These are phyloP conservation scores for Ceratobasidium sp. DNA, from an alignment of 1,284 basidiomycete genomes.

Conservation along the genomic window DNA sequence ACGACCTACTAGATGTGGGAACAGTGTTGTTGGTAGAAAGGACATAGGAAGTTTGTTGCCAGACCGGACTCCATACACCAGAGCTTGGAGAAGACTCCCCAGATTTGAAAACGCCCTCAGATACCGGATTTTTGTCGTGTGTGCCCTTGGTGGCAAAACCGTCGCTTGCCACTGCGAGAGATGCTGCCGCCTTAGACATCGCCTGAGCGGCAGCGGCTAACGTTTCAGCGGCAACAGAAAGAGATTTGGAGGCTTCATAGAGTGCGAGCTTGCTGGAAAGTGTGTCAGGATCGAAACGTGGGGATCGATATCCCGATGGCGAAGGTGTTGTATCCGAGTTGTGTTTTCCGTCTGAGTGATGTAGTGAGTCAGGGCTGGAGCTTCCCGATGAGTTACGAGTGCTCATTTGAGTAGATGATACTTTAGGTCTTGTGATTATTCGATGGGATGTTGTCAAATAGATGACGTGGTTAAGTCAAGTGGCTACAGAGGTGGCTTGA, in stretches of 20 bases:
- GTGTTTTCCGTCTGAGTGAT: neutral
- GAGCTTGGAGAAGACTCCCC: neutral
- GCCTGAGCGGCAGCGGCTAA: slow-evolving; percentile 25
- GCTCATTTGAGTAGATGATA: neutral
- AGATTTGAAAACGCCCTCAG: neutral
- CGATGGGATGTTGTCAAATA: neutral
- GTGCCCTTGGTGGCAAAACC: neutral
- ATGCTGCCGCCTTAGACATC: slow-evolving; percentile 32
- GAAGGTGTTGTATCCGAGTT: slow-evolving; percentile 41
- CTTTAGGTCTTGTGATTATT: neutral
- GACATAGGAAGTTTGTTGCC: slow-evolving; percentile 17
- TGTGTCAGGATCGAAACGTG: neutral
- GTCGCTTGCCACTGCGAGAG: slow-evolving; percentile 7
- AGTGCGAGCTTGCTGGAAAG: slow-evolving; percentile 15
- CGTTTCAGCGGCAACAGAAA: slow-evolving; percentile 5
- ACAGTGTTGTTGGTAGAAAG: too few species aligned
- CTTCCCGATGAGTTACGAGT: neutral
- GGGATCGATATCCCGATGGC: slow-evolving; percentile 26
- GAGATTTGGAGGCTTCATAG: slow-evolving; percentile 15
- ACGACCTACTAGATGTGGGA: too few species aligned
- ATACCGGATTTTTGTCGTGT: neutral
- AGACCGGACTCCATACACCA: neutral
- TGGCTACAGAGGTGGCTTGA: neutral
- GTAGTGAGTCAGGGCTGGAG: neutral
- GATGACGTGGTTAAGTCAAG: neutral